Base-by-base conservation (phyloP, 179 eudicot genomes). In the Beta macrorhiza region DNA sequence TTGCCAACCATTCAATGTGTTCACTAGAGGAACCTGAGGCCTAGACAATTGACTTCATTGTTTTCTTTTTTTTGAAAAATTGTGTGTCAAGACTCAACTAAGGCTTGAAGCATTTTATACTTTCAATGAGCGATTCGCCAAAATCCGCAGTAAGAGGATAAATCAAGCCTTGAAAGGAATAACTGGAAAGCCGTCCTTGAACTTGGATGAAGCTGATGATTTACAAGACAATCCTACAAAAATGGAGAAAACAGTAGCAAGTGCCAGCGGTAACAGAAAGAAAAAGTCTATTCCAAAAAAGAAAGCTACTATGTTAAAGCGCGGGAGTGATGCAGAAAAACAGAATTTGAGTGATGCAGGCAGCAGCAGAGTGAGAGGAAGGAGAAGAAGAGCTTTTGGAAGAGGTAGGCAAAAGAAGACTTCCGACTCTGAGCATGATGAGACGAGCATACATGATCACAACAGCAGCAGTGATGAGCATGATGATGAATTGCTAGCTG, bases 21-120 rank as follows among this genome's bases (percentile, higher is more conserved):
- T 47, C 47, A 25, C 19, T 4, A 29, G 22, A 25, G 47, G 22
- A 47, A 67, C 5, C 74, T 44, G 49, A 37, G 11, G 62, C 37
- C 69, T 74, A 12, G 37, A 13, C 65, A 47, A 20, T 74, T 72
- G 11, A 56, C 53, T 5, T 64, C 37, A 72, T 51, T 22, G 42
- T 62, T 81, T 13, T 67, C 42, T 62, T 79, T 53, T 70, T 20
- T 72, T 25, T 59, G 42, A 2, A 37, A 37, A 37, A 37, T 80
- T 77, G 70, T 83, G 85, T 57, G 42, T 87, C 83, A 82, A 95
- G 99, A 93, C 98, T 77, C 98, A 93, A 90, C 82, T 95, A 84
- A 93, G 99, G 58, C 79, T 95, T 84, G 99, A 95, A 91, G 99
- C 99, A 80, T 95, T 95, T 86, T 95, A 93, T 85, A 87, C 91